Percentiles rank a stretch among this genome's conserved stretches.
Conservation (phyloP, 305 asterid genomes). For the Fraxinus floribunda region DNA sequence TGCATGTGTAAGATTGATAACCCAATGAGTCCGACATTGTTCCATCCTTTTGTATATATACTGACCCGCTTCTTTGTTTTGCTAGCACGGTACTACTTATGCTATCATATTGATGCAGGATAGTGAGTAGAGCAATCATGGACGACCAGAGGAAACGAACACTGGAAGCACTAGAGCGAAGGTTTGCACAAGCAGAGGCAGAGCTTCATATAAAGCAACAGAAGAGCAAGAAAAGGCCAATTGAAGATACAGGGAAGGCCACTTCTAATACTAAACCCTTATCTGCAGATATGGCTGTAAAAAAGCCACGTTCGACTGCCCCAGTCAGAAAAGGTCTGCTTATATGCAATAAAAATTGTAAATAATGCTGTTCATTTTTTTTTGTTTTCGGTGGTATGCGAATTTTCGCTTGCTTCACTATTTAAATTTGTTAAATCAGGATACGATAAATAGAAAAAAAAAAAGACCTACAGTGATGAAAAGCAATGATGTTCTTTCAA, state of each 20-base stretch:
- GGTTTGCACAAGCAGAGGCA: constrained; percentile 70
- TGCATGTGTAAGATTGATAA: neutral
- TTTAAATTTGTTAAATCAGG: neutral
- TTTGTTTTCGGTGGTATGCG: neutral
- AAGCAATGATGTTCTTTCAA: neutral
- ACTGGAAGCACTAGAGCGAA: constrained; percentile 67
- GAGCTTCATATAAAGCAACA: constrained; percentile 46
- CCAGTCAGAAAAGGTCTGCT: constrained; percentile 60
- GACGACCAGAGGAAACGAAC: constrained; percentile 68
- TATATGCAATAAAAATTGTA: neutral
- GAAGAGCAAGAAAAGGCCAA: constrained; percentile 46
- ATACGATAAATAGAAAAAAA: neutral
- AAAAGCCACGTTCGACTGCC: constrained; percentile 20
- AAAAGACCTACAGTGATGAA: neutral
- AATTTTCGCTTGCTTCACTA: neutral
- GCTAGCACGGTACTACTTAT: neutral
- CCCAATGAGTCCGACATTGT: too few relatives aligned
- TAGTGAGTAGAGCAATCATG: constrained; percentile 26
- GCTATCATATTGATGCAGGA: neutral
- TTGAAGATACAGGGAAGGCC: constrained; percentile 23
- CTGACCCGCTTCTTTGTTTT: neutral
- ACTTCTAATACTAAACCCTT: constrained; percentile 18
- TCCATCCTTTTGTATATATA: too few relatives aligned
- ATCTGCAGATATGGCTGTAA: constrained; percentile 22
- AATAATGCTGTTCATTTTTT: neutral